Evolutionary conservation across 164 flowering plant species (phyloP), one percentile per base, ranked within the genome.

Genomic region (Tetrastigma voinierianum): DNA sequence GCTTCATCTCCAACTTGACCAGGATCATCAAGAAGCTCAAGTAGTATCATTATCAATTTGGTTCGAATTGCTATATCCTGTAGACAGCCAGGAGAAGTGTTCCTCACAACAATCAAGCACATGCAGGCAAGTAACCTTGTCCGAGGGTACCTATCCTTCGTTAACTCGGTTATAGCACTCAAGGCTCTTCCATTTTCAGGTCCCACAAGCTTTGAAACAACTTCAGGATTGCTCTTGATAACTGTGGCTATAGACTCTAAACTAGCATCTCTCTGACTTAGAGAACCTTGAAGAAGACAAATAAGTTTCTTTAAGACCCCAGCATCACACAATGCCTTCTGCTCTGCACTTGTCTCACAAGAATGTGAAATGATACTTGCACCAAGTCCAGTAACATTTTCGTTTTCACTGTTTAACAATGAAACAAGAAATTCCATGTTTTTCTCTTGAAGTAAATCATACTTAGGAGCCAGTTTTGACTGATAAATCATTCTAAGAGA

Each of bases 1-100:
- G 97, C 90, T 73, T 96, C 98, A 76, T 90, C 99, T 57, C 99
- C 99, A 66, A 88, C 89, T 75, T 83, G 90, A 70, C 86, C 84
- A 65, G 91, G 76, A 70, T 93, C 96, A 72, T 91, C 90, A 64
- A 93, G 86, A 81, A 96, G 98, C 76, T 96, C 96, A 67, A 88
- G 86, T 57, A 96, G 73, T 57, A 76, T 68, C 62, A 57, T 11
- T 52, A 93, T 76, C 79, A 96, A 75, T 64, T 86, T 87, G 21
- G 68, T 81, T 75, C 80, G 84, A 54, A 81, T 67, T 66, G 80
- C 86, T 49, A 77, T 51, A 63, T 84, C 90, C 71, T 87, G 84
- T 71, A 87, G 63, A 73, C 78, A 76, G 65, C 76, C 70, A 71
- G 93, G 77, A 71, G 79, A 78, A 51, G 88, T 51, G 57, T 84